Evolutionary conservation across 2,329 filamentous ascomycete genomes (phyloP), one percentile per base, ranked within the genome.

Genomic region (Escovopsis weberi): DNA sequence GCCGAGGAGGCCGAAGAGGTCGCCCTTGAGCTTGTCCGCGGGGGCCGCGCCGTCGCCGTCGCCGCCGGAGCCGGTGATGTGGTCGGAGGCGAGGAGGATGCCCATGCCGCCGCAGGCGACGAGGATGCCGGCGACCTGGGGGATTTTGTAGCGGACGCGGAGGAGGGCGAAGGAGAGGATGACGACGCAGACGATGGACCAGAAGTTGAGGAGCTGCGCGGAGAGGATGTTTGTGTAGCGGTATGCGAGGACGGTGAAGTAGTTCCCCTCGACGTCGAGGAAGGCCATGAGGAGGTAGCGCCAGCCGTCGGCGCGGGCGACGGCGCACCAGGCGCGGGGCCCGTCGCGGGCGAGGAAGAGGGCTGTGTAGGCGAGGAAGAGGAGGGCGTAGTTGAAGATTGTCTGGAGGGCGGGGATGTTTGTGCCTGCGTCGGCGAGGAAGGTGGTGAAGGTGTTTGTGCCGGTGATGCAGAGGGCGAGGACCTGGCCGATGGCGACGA

Each of bases 121-220:
- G 39, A 95, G 56, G 59, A 98, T 96, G 43, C 91, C 91, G 30
- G 75, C 52, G 53, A 94, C 77, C 68, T 96, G 91, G 45, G 84
- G 78, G 58, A 75, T 68, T 65, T 87, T 85, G 72, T 98, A 98
- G 54, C 91, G 84, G 37, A 98, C 91, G 51, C 72, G 74, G 45
- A 98, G 75, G 53, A 95, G 69, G 49, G 80, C 51, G 64, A 94
- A 88, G 26, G 86, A 94, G 50, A 95, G 66, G 47, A 83, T 58
- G 18, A 96, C 86, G 19, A 98, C 91, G 48, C 89, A 80, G 40
- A 94, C 85, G 51, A 98, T 96, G 53, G 88, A 85, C 89, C 89
- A 96, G 67, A 96, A 96, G 71, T 95, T 95, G 66, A 98, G 86
- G 41, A 98, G 74, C 69, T 96, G 88, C 12, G 87, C 87, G 18